Conservation (phyloP, 169 alveolate genomes). For the Neospora caninum region DNA sequence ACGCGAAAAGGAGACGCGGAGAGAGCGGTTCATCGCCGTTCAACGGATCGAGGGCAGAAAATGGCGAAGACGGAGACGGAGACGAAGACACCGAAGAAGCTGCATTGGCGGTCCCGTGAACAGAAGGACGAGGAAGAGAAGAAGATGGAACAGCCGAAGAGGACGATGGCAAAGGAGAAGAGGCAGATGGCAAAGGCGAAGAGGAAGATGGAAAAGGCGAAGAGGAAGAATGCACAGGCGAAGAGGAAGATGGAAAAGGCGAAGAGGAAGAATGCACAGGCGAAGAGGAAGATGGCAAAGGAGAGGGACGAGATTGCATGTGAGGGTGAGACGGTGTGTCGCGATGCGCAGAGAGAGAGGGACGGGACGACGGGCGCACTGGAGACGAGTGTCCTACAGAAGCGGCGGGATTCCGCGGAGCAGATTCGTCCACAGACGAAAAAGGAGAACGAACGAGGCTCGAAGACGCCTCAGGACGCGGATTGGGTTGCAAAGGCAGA, state of each 20-base stretch:
- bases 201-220: neutral
- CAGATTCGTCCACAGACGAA: neutral
- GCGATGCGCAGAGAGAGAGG: neutral
- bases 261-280: neutral
- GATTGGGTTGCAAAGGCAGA: neutral
- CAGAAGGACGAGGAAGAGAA: neutral
- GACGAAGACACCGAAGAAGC: neutral
- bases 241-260: neutral
- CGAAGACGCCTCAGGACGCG: neutral
- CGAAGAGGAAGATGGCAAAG: neutral
- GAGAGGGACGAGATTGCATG: neutral
- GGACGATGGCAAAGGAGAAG: neutral
- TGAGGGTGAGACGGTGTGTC: neutral
- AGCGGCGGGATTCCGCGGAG: neutral
- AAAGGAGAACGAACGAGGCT: neutral
- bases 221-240: neutral
- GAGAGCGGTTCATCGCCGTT: slow-evolving; percentile 65
- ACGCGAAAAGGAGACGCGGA: slow-evolving; percentile 48
- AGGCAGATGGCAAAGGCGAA: neutral
- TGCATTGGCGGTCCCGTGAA: neutral
- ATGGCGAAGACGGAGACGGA: slow-evolving; percentile 37
- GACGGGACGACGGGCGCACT: neutral
- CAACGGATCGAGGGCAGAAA: slow-evolving; percentile 60
- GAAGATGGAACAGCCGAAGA: neutral
- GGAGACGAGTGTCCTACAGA: neutral